A percentile compares a stretch with the other conserved stretches of the same genome.
phyloP scores from a whole-genome alignment of 2,329 filamentous ascomycete genomes.

The Nectriaceae sp. region DNA sequence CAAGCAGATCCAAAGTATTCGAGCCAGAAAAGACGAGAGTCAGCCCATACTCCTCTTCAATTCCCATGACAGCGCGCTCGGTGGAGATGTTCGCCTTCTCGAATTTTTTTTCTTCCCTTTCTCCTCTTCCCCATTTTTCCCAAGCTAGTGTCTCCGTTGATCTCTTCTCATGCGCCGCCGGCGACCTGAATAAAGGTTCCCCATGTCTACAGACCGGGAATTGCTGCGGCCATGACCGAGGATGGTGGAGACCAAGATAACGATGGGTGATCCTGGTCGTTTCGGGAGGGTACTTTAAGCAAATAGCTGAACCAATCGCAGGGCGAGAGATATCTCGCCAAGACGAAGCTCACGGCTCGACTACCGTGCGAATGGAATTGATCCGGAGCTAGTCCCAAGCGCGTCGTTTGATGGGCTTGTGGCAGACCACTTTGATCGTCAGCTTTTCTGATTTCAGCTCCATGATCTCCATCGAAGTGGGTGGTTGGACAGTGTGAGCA shows the following conservation, averaged over 20 bases:
- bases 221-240: constrained; percentile 21
- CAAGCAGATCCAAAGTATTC: no score
- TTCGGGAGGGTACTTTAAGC: not conserved
- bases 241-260: constrained; percentile 25
- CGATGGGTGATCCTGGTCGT: not conserved
- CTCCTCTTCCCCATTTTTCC: not conserved
- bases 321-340: constrained; percentile 8
- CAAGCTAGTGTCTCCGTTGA: no score
- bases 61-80: not conserved
- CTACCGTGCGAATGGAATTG: not conserved
- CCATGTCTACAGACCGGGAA: constrained; percentile 15
- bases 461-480: not conserved
- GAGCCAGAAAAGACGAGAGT: constrained; percentile 6
- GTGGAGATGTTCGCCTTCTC: constrained; percentile 3
- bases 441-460: no score
- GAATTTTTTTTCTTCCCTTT: constrained; percentile 9
- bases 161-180: no score
- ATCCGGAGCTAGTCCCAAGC: not conserved
- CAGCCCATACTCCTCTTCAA: constrained; percentile 3
- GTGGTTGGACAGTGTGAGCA: constrained; percentile 8
- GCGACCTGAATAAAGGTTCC: constrained; percentile 5
- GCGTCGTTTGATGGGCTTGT: not conserved
- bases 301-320: constrained; percentile 10
- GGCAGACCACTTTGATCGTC: no score
- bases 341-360: not conserved